Percentiles rank a stretch among this genome's conserved stretches.
Evolutionary conservation across 2,329 filamentous ascomycete species (phyloP).

Genomic region (Remersonia thermophila): DNA sequence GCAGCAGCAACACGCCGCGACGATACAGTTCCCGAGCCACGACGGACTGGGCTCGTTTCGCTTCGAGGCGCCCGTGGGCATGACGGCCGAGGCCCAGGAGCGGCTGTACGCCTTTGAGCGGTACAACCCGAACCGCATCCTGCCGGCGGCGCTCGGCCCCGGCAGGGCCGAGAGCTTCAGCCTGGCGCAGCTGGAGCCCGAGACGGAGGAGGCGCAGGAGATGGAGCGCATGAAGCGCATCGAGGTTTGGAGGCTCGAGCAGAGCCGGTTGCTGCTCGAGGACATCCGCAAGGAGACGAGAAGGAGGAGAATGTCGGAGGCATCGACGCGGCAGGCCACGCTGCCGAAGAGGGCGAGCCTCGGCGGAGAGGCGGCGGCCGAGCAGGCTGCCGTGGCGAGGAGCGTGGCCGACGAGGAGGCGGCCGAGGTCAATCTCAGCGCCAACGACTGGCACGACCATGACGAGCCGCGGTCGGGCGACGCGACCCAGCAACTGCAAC

Average conservation of each 20-base stretch:
- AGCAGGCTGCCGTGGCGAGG: conserved; percentile 22
- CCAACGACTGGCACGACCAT: conserved; percentile 41
- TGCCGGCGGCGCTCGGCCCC: conserved; percentile 26
- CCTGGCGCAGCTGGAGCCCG: conserved; percentile 36
- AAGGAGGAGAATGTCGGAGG: conserved; percentile 51
- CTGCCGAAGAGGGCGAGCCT: neutral
- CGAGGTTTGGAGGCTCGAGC: conserved; percentile 83
- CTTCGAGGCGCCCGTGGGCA: conserved; percentile 39
- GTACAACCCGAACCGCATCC: conserved; percentile 60
- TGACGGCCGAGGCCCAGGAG: conserved; percentile 55
- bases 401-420: conserved; percentile 21
- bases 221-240: conserved; percentile 71
- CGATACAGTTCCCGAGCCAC: conserved; percentile 67
- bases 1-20: too few species aligned
- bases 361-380: conserved; percentile 1
- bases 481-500: too few species aligned
- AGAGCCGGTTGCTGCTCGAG: conserved; percentile 72
- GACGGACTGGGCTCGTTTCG: conserved; percentile 84
- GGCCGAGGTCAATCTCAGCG: conserved; percentile 26
- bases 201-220: conserved; percentile 47
- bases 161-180: conserved; percentile 41
- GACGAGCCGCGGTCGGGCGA: conserved; percentile 26
- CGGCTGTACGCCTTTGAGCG: conserved; percentile 82
- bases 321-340: conserved; percentile 15
- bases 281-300: conserved; percentile 80